A percentile compares a stretch with the other conserved stretches of the same genome.
phyloP scores from a whole-genome alignment of 106 monocot genomes.

The Hemerocallis citrina region DNA sequence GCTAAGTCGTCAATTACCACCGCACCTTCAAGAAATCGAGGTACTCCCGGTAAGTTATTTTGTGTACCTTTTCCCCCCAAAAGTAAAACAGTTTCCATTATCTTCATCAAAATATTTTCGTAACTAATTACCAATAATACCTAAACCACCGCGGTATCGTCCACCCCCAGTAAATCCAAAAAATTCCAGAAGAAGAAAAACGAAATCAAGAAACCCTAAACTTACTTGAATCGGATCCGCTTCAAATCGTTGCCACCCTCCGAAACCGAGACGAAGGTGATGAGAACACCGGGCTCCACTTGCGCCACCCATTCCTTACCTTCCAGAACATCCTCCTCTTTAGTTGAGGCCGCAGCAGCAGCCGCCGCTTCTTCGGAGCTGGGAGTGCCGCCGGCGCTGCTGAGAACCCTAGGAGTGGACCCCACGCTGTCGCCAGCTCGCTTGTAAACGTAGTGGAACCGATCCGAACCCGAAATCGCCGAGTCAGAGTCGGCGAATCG shows the following conservation, averaged over 20 bases:
- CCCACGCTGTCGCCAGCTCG: slow-evolving; percentile 35
- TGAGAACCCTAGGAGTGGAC: slow-evolving; percentile 50
- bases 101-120: too few relatives aligned
- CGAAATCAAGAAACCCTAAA: too few relatives aligned
- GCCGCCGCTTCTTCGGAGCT: slow-evolving; percentile 28
- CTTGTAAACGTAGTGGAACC: slow-evolving; percentile 55
- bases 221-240: slow-evolving; percentile 90
- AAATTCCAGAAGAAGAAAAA: not conserved
- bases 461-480: slow-evolving; percentile 43
- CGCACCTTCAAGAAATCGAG: too few relatives aligned
- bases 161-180: not conserved
- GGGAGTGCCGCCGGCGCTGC: slow-evolving; percentile 70
- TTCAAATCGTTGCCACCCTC: slow-evolving; percentile 83
- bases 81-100: not conserved
- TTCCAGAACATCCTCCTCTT: slow-evolving; percentile 45
- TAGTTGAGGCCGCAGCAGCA: slow-evolving; percentile 8
- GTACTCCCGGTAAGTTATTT: too few relatives aligned
- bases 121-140: too few relatives aligned
- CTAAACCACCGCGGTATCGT: not conserved
- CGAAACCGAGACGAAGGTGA: slow-evolving; percentile 74
- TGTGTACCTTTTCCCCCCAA: not conserved
- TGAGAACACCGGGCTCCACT: slow-evolving; percentile 92
- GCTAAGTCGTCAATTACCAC: too few relatives aligned
- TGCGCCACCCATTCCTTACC: slow-evolving; percentile 84
- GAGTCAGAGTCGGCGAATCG: slow-evolving; percentile 34